These are phyloP conservation scores for Podospora pseudoanserina DNA, from an alignment of 495 filamentous ascomycete genomes.

Conservation along the genomic window DNA sequence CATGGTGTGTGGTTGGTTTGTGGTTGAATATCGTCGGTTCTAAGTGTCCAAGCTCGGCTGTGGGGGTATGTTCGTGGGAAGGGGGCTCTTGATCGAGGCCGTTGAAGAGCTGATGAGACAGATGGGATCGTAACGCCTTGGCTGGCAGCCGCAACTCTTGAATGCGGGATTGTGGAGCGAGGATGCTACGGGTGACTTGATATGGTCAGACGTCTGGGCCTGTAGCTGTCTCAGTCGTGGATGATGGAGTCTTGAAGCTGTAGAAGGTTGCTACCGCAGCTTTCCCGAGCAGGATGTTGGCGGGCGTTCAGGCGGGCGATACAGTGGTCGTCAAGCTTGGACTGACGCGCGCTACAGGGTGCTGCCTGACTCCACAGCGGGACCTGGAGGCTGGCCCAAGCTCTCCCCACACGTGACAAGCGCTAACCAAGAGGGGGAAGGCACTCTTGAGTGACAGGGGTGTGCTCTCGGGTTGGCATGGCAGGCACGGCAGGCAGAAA, in stretches of 20 bases:
- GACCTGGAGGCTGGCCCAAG: slow-evolving; percentile 26
- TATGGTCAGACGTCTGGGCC: background rate
- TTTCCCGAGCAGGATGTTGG: background rate
- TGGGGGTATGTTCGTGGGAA: background rate
- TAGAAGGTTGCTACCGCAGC: background rate
- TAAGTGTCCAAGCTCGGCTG: background rate
- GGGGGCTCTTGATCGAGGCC: slow-evolving; percentile 8
- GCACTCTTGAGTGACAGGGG: slow-evolving; percentile 10
- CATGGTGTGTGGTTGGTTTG: slow-evolving; percentile 53
- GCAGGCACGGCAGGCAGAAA: slow-evolving; percentile 27
- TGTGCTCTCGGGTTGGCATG: slow-evolving; percentile 15
- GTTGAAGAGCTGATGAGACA: slow-evolving; percentile 39
- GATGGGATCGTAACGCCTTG: slow-evolving; percentile 36
- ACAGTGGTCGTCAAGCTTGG: background rate
- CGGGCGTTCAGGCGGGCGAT: slow-evolving; percentile 3
- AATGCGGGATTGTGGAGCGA: background rate
- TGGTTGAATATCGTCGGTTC: background rate
- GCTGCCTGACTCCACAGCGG: slow-evolving; percentile 24
- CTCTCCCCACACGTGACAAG: slow-evolving; percentile 29
- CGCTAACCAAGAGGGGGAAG: slow-evolving; percentile 18
- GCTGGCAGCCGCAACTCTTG: slow-evolving; percentile 6
- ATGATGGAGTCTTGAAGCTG: background rate
- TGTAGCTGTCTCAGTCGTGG: background rate
- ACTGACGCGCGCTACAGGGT: slow-evolving; percentile 18
- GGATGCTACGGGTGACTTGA: background rate